Evolutionary conservation across 2,329 filamentous ascomycete genomes (phyloP), one percentile per base, ranked within the genome.

Genomic region (Macroventuria anomochaeta): DNA sequence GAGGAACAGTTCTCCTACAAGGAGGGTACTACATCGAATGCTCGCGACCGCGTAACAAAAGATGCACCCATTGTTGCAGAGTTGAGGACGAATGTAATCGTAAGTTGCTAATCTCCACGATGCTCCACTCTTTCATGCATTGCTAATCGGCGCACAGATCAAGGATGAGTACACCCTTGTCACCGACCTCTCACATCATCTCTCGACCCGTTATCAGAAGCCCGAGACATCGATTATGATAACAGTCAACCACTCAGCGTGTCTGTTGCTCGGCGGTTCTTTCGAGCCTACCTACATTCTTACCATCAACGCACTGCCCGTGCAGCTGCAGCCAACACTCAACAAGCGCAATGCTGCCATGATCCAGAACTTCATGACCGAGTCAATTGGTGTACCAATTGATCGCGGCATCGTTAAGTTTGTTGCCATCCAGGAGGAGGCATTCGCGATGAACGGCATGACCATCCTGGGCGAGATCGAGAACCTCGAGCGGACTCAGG

Each of bases 261-360:
- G 88, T 67, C 83, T 96, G 63, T 79, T 91, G 49, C 88, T 93
- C 55, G 89, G 85, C 2, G 89, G 87, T 29, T 87, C 85, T 5
- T 88, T 90, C 59, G 88, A 92, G 43, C 88, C 90, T 3, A 89
- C 90, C 17, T 97, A 96, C 69, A 83, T 87, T 55, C 79, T 96
- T 67, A 88, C 85, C 28, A 83, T 96, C 54, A 87, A 83, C 29
- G 87, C 90, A 0, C 79, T 95, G 8, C 81, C 88, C 1, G 80
- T 80, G 10, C 83, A 90, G 59, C 77, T 95, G 52, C 86, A 88
- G 56, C 85, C 89, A 0, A 83, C 86, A 3, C 90, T 85, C 46
- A 96, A 96, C 76, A 89, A 89, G 71, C 85, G 91, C 58, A 95
- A 93, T 72, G 86, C 90, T 1, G 81, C 83, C n/a, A 76, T 96